Evolutionary conservation across 352 stramenopile genomes (phyloP).

Genomic region (Pythium guiyangense): DNA sequence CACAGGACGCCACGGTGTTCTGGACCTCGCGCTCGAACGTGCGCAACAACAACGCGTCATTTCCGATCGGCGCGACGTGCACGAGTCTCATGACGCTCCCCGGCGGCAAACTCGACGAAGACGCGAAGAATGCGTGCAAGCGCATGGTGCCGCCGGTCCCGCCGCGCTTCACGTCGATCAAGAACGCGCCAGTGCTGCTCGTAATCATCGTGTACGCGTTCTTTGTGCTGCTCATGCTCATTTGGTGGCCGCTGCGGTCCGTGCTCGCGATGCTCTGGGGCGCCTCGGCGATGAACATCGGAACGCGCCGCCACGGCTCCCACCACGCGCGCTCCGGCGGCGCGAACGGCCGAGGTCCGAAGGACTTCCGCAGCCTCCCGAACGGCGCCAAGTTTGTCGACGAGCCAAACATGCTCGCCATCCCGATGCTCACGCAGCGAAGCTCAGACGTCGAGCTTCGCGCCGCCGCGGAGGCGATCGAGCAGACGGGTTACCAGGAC

Average conservation of each 20-base stretch:
- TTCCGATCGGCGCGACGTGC: constrained; percentile 36
- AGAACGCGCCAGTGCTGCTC: constrained; percentile 8
- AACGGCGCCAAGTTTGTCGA: background rate
- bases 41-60: constrained; percentile 48
- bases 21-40: constrained; percentile 34
- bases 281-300: constrained; percentile 2
- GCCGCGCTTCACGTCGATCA: constrained; percentile 12
- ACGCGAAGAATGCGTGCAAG: constrained; percentile 9
- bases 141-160: too few relatives aligned
- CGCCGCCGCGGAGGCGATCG: constrained; percentile 8
- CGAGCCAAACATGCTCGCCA: constrained; percentile 11
- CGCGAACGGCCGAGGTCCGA: background rate
- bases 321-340: background rate
- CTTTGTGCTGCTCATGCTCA: constrained; percentile 4
- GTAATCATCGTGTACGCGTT: constrained; percentile 13
- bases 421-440: constrained; percentile 14
- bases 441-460: constrained; percentile 8
- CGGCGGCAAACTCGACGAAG: constrained; percentile 4
- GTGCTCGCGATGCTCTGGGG: constrained; percentile 8
- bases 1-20: constrained; percentile 24
- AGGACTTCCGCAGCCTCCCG: background rate
- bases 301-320: background rate
- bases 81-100: constrained; percentile 14
- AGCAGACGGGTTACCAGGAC: constrained; percentile 18
- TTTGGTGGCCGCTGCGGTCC: constrained; percentile 13